These are phyloP conservation scores for Leptographium procerum DNA, from an alignment of 2,329 filamentous ascomycete genomes.

Conservation along the genomic window DNA sequence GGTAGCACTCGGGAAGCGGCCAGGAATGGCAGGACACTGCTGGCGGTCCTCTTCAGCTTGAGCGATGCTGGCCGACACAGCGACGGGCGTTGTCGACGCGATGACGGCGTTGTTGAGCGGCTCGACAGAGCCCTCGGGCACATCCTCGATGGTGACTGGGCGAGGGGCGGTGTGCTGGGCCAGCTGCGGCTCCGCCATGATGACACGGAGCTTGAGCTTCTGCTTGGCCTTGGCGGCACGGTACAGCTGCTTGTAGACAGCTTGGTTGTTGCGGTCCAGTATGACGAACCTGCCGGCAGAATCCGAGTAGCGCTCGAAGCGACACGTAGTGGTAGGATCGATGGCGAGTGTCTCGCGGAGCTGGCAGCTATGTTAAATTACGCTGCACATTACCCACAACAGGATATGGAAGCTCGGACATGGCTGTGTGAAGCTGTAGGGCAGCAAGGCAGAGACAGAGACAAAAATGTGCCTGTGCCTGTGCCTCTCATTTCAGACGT, in stretches of 20 bases:
- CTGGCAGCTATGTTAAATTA: slow-evolving; percentile 27
- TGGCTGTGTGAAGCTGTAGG: too few species aligned
- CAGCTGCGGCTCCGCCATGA: slow-evolving; percentile 15
- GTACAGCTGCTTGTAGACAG: slow-evolving; percentile 93
- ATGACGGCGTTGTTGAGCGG: slow-evolving; percentile 11
- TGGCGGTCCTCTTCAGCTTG: neutral
- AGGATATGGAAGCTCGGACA: too few species aligned
- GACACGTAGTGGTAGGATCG: slow-evolving; percentile 45
- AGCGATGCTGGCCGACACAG: slow-evolving; percentile 6
- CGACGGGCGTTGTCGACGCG: neutral
- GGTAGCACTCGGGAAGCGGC: slow-evolving; percentile 1
- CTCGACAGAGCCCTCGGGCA: slow-evolving; percentile 19
- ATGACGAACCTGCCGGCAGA: slow-evolving; percentile 71
- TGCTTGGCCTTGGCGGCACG: slow-evolving; percentile 95
- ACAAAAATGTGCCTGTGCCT: neutral
- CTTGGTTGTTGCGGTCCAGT: slow-evolving; percentile 63
- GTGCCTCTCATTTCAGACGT: slow-evolving; percentile 30
- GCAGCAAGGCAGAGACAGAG: too few species aligned
- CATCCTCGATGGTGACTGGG: slow-evolving; percentile 38
- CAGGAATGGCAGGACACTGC: slow-evolving; percentile 6
- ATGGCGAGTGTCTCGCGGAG: slow-evolving; percentile 59
- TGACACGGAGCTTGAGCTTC: slow-evolving; percentile 82
- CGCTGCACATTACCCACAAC: too few species aligned
- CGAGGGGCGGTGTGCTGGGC: neutral
- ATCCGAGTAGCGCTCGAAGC: slow-evolving; percentile 91